A percentile compares a stretch with the other conserved stretches of the same genome.
Conservation (phyloP, 2,329 filamentous ascomycete species). For the Cladosporium colombiae region DNA sequence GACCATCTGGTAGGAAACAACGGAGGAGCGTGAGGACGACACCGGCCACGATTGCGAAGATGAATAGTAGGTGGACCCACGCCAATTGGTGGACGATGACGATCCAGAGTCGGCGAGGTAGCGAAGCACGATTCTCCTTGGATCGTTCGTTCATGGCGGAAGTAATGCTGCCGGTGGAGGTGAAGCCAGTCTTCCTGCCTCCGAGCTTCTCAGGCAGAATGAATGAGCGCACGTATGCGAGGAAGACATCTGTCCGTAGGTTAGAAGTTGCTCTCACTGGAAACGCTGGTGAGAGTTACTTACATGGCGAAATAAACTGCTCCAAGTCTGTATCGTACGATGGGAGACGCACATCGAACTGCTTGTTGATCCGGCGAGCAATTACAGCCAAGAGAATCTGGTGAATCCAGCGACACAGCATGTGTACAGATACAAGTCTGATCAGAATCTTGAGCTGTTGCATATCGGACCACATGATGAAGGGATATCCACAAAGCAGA, state of each 20-base stretch:
- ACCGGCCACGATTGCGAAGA: constrained; percentile 14
- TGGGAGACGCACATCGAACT: constrained; percentile 17
- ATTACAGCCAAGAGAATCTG: constrained; percentile 21
- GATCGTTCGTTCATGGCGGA: constrained; percentile 61
- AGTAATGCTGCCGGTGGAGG: constrained; percentile 59
- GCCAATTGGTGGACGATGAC: constrained; percentile 19
- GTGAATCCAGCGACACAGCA: constrained; percentile 23
- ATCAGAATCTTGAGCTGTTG: constrained; percentile 21
- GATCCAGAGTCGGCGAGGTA: constrained; percentile 8
- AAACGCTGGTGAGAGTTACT: neutral
- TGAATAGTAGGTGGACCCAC: constrained; percentile 21
- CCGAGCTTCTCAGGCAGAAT: constrained; percentile 46
- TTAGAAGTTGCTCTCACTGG: neutral
- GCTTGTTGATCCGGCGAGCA: constrained; percentile 12
- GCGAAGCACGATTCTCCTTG: constrained; percentile 25
- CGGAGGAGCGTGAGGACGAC: constrained; percentile 1
- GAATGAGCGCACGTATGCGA: constrained; percentile 20
- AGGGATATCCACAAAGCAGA: constrained; percentile 21
- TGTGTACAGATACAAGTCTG: constrained; percentile 20
- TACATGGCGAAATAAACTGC: constrained; percentile 20
- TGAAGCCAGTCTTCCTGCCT: constrained; percentile 60
- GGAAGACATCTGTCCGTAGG: neutral
- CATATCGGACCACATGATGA: constrained; percentile 22
- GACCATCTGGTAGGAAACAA: constrained; percentile 14
- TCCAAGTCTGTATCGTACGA: constrained; percentile 22